Base-by-base conservation (phyloP, 73 alveolate genomes). In the Paramecium caudatum region DNA sequence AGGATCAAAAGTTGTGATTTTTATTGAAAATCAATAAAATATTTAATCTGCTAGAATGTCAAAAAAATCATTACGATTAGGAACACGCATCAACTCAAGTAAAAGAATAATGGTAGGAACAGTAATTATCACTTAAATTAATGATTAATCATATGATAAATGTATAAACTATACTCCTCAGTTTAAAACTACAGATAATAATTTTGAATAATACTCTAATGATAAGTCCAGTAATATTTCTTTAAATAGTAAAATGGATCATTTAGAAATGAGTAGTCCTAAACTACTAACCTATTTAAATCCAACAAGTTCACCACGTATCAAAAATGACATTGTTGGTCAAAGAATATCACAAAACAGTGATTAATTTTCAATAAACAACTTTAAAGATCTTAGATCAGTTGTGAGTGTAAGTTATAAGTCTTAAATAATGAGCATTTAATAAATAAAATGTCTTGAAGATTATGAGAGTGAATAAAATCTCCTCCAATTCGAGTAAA, bases 191-290 rank as follows among this genome's bases (percentile, higher is more conserved):
- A 55, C 30, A 3, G 80, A 55, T 3, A 27, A 27, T 3, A 9
- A 21, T 23, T 10, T 43, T 5, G 80, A 55, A 27, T 27, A 27
- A 43, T 10, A 10, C 10, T 55, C 80, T 10, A 23, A 27, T 6
- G 80, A 55, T 55, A 55, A 55, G 16, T 55, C 80, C 5, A 55
- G 80, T 55, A 43, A 55, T 23, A 27, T 55, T 25, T 55, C 80
- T 3, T 0, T 55, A 55, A 23, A 55, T 23, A 23, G 13, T 19
- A 23, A 23, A 55, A 10, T 55, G 10, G 10, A 46, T 13, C 27
- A 6, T 13, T 46, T 46, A 6, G 15, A 5, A 1, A 13, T 5
- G 2, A 13, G 2, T 13, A 6, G 8, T 46, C 61, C 61, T 13
- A 46, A 46, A 46, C 15, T 46, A 46, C 3, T 46, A 46, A 46